Base-by-base conservation (phyloP, 2,329 filamentous ascomycete genomes). In the Aureobasidium lini region DNA sequence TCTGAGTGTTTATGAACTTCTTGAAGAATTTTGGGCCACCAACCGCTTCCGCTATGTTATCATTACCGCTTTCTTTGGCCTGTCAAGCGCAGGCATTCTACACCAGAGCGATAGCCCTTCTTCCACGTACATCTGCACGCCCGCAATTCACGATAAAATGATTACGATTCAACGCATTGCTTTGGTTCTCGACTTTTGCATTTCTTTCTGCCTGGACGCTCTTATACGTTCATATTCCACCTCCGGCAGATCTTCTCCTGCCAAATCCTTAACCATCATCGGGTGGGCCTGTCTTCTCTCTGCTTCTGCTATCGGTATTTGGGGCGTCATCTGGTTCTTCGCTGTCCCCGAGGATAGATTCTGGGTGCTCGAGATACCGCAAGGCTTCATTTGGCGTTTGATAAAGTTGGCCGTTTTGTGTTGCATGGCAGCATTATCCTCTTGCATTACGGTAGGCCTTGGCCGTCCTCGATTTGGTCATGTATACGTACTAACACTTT, bases 81-180 rank as follows among this genome's bases (percentile, higher is more conserved):
- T 74, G 7, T 73, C 75, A 7, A 73, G 75, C 6, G 66, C 74
- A 42, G 57, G 75, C 34, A 69, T 71, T 6, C 64, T 72, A 13
- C 67, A 68, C 1, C 68, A 76, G 15, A 67, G 71, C 7, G 61
- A 66, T 40, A 72, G 69, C 46, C 73, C 70, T 15, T 65, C 68
- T 42, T 79, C 78, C 15, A 79, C 77, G 3, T 78, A 78, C 60
- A 78, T 82, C 23, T 82, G 80, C 64, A 74, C 78, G 1, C 67
- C 73, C 10, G 65, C 70, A 1, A 69, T 72, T 32, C 63, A 68
- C 16, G 69, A 67, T 53, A 64, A 67, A 9, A 65, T 78, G 7
- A 74, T 71, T 6, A 62, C 66, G 3, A 62, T 78, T 50, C 75
- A 76, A 62, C 57, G 72, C 32, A 34, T 74, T 29, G 73, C 70